Base-by-base conservation (phyloP, 495 filamentous ascomycete genomes). In the Penicillium arizonense region DNA sequence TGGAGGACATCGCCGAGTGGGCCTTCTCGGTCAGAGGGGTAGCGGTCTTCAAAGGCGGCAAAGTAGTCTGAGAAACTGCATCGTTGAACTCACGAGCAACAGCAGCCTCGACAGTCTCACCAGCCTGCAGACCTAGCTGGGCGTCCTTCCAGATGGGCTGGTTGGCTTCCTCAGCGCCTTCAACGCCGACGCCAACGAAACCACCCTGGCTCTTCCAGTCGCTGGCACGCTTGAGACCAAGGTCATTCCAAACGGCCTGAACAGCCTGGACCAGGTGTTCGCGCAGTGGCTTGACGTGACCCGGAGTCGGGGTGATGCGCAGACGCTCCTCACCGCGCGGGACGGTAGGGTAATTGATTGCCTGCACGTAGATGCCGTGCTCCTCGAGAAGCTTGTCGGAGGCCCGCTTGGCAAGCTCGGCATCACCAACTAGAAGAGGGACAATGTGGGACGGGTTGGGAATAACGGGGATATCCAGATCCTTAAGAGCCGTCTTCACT, bases 321-420 rank as follows among this genome's bases (percentile, higher is more conserved):
- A 98, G 82, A 28, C 94, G 87, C 73, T 98, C 94, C 74, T 98
- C 90, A 12, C 94, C 94, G 5, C 93, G 88, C 2, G 94, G 94
- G 2, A 98, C 94, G 47, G 94, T 98, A 6, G 94, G 94, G 73
- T 97, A 98, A 75, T 98, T 98, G 80, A 98, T 97, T 50, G 90
- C 90, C 72, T 98, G 94, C 12, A 98, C 94, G 64, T 98, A 97
- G 70, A 98, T 97, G 41, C 83, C 83, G 71, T 94, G 86, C 51
- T 94, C 84, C 53, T 89, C 84, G 8, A 98, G 77, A 6, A 96
- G 84, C 65, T 91, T 82, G 67, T 98, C 94, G 24, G 85, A 90
- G 6, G 95, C 94, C 59, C 85, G 72, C 75, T 91, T 95, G 39
- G 94, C 94, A n/a, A 96, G 75, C 68, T 92, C 92, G 30, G 95